A percentile compares a stretch with the other conserved stretches of the same genome.
Conservation (phyloP, 192 early-diverging fungal species). For the Umbelopsis vinacea region DNA sequence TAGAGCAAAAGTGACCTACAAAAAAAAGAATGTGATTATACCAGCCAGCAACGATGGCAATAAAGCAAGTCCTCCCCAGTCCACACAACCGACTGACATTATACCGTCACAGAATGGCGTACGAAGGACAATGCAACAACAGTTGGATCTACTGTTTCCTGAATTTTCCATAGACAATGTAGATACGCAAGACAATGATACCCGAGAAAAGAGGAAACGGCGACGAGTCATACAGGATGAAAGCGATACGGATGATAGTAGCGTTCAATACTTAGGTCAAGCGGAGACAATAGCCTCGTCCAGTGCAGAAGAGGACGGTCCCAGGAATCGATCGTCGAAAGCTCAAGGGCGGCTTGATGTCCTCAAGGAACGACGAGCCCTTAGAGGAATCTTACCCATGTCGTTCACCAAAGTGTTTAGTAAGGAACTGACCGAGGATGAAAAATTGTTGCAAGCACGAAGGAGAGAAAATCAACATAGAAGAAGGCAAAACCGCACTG, state of each 20-base stretch:
- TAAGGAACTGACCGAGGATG: conserved; percentile 16
- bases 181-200: not conserved
- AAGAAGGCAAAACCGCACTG: not conserved
- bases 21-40: not conserved
- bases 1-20: not conserved
- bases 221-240: conserved; percentile 17
- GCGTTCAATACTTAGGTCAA: not conserved
- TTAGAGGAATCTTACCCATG: conserved; percentile 11
- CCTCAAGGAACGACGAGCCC: not conserved
- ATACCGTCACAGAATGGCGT: not conserved
- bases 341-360: not conserved
- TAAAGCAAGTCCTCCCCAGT: not conserved
- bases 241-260: not conserved
- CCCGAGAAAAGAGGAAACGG: conserved; percentile 3
- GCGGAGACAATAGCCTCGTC: not conserved
- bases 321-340: not conserved
- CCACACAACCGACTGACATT: not conserved
- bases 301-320: not conserved
- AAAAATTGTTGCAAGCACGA: not conserved
- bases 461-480: not conserved
- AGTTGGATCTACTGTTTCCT: conserved; percentile 14
- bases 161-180: not conserved
- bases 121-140: conserved; percentile 16
- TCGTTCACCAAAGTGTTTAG: conserved; percentile 27
- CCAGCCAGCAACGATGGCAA: not conserved